Evolutionary conservation across 2,329 filamentous ascomycete species (phyloP).

Genomic region (Fusarium anthophilum): DNA sequence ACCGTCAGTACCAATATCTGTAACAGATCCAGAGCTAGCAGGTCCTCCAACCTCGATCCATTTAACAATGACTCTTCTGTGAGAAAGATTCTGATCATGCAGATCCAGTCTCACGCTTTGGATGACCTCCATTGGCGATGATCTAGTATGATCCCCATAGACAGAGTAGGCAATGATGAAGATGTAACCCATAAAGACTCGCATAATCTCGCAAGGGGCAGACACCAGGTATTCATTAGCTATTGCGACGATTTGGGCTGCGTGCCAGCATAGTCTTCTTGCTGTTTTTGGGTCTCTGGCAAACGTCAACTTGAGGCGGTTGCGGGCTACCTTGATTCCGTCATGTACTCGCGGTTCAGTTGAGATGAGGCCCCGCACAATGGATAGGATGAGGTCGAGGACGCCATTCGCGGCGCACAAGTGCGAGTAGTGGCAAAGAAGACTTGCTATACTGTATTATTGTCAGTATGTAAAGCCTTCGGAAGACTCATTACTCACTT

Average conservation of each 20-base stretch:
- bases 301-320: not conserved
- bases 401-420: not conserved
- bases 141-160: not conserved
- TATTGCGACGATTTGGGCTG: not conserved
- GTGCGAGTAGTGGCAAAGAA: slow-evolving; percentile 3
- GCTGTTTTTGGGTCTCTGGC: not conserved
- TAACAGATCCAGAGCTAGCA: not conserved
- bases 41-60: not conserved
- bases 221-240: not conserved
- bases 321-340: not conserved
- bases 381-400: not conserved
- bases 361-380: not conserved
- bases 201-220: not conserved
- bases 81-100: not conserved
- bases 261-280: not conserved
- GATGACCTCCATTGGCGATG: not conserved
- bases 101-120: not conserved
- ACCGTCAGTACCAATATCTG: not conserved
- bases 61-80: not conserved
- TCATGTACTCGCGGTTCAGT: not conserved
- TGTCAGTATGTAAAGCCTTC: accelerated
- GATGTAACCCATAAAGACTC: not conserved
- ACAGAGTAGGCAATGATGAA: not conserved
- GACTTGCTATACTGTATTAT: not conserved
- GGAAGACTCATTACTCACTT: not conserved